Conservation (phyloP, 2,329 filamentous ascomycete species). For the Cladophialophora chaetospira region DNA sequence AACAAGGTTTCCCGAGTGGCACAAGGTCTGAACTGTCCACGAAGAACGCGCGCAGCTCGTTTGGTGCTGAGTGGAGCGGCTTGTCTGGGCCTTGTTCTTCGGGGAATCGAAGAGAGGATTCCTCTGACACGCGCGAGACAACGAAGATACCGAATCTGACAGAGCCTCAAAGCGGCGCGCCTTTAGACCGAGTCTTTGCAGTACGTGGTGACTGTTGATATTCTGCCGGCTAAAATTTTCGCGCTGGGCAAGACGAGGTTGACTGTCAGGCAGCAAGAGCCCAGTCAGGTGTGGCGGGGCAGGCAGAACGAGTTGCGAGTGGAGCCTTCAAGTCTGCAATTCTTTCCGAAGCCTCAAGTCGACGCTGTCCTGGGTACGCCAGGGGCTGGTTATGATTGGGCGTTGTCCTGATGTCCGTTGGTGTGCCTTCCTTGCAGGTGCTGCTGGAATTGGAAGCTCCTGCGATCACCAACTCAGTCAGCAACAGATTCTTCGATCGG, state of each 20-base stretch:
- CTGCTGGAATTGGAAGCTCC: slow-evolving; percentile 20
- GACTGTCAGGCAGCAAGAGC: slow-evolving; percentile 13
- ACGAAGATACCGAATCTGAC: slow-evolving; percentile 19
- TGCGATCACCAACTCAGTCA: slow-evolving; percentile 19
- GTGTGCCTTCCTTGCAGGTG: slow-evolving; percentile 1
- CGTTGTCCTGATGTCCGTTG: slow-evolving; percentile 1
- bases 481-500: slow-evolving; percentile 7
- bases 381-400: slow-evolving; percentile 17
- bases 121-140: slow-evolving; percentile 8
- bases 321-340: slow-evolving; percentile 16
- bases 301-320: slow-evolving; percentile 9
- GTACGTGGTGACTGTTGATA: slow-evolving; percentile 13
- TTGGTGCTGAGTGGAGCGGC: slow-evolving; percentile 28
- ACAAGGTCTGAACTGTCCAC: slow-evolving; percentile 29
- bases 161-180: slow-evolving; percentile 27
- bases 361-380: slow-evolving; percentile 15
- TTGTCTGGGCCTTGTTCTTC: slow-evolving; percentile 17
- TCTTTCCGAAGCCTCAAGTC: slow-evolving; percentile 3
- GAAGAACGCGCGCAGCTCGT: slow-evolving; percentile 24
- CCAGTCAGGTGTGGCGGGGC: slow-evolving; percentile 11
- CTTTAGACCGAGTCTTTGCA: slow-evolving; percentile 11
- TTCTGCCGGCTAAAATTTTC: slow-evolving; percentile 24
- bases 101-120: slow-evolving; percentile 14
- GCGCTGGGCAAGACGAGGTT: slow-evolving; percentile 13
- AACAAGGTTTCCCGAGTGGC: slow-evolving; percentile 36